Evolutionary conservation across 2,329 filamentous ascomycete genomes (phyloP), one percentile per base, ranked within the genome.

Genomic region (Penicillium sp.): DNA sequence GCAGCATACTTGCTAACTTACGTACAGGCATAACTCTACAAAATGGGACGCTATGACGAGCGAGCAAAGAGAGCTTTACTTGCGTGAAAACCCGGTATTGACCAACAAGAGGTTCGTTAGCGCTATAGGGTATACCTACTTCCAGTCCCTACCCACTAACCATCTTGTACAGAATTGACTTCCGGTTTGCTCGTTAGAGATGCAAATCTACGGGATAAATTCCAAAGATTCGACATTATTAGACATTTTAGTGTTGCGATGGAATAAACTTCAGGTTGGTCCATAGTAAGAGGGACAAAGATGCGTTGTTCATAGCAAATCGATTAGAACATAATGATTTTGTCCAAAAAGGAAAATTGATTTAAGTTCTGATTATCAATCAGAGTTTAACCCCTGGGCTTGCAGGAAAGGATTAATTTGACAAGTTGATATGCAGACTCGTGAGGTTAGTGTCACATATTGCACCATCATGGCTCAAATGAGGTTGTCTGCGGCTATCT

Each of bases 1-100:
- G 4, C 10, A 46, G 10, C 10, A 19, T 9, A 6, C 17, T 19
- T 38, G 31, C 33, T 47, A 42, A 59, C n/a, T 62, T 8, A n/a
- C 45, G 6, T 77, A 82, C 65, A 81, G 83, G 57, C 82, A 82
- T 63, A 78, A 81, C 21, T 69, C 79, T 17, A 76, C 78, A 63
- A 68, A 62, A 54, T 75, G 73, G 72, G 59, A 73, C 41, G 63
- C 65, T 2, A 72, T 75, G 72, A 71, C 61, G 0, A 59, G 58
- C 12, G 66, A 70, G n/a, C 62, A 74, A 57, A 61, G 66, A 41
- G 54, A 67, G 8, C 38, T 63, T 15, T 74, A 75, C 49, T 54
- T 75, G 17, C 49, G 48, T 15, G 69, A 65, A 23, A 73, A 73
- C 7, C 71, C 57, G 6, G 66, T 72, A 15, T 61, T 64, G 57